Conservation (phyloP, 2,329 filamentous ascomycete genomes). For the Lachnellula subtilissima region DNA sequence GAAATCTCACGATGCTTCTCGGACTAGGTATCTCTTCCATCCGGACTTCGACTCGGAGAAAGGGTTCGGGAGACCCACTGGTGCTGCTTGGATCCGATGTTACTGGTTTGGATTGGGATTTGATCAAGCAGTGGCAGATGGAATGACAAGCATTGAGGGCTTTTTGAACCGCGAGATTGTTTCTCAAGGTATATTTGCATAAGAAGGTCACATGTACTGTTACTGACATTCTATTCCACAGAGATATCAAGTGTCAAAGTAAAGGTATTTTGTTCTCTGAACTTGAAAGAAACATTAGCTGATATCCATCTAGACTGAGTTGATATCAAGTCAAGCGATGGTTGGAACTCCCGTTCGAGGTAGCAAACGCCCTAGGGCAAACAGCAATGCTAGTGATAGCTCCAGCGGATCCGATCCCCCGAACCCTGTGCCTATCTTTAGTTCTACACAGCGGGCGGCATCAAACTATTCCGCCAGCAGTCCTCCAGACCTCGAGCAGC, state of each 20-base stretch:
- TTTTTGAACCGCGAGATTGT: slow-evolving; percentile 2
- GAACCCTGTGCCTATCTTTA: neutral
- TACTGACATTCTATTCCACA: neutral
- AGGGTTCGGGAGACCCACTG: neutral
- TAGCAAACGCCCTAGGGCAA: neutral
- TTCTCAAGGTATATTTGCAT: neutral
- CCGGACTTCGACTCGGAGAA: neutral
- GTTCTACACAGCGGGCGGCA: neutral
- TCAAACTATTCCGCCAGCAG: neutral
- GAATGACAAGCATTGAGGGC: neutral
- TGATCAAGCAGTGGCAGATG: neutral
- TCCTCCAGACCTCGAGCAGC: neutral
- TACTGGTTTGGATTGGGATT: neutral
- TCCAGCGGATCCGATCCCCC: slow-evolving; percentile 2
- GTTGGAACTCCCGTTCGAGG: neutral
- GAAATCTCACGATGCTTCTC: neutral
- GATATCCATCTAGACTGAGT: neutral
- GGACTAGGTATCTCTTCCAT: neutral
- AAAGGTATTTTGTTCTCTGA: neutral
- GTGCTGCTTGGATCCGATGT: neutral
- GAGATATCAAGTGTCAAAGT: neutral
- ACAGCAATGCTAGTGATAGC: neutral
- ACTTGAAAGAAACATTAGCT: neutral
- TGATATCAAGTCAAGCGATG: neutral
- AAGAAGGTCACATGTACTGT: neutral